phyloP scores from a whole-genome alignment of 179 eudicot species.

The Drosera spatulata region DNA sequence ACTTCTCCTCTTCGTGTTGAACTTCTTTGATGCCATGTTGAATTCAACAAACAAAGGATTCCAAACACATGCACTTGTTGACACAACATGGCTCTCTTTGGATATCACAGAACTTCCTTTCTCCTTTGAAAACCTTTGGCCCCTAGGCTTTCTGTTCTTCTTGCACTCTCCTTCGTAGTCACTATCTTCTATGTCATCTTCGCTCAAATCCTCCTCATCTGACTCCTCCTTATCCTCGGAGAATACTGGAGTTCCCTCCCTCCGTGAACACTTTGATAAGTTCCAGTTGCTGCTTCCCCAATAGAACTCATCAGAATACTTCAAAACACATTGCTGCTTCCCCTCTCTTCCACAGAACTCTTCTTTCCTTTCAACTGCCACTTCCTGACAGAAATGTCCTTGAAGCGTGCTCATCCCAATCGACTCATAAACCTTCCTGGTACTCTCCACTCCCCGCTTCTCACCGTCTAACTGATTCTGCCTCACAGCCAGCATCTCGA shows the following conservation, averaged over 20 bases:
- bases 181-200: too few species aligned
- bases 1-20: too few species aligned
- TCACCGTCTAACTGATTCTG: slow-evolving; percentile 1
- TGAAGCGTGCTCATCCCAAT: slow-evolving; percentile 7
- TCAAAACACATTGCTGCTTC: slow-evolving; percentile 1
- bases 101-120: too few species aligned
- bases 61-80: too few species aligned
- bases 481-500: slow-evolving; percentile 17
- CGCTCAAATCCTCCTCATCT: too few species aligned
- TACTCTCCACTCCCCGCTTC: slow-evolving; percentile 2
- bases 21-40: too few species aligned
- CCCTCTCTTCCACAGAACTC: neutral
- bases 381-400: neutral
- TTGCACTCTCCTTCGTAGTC: too few species aligned
- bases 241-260: neutral
- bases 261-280: slow-evolving; percentile 3
- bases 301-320: slow-evolving; percentile 10
- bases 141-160: too few species aligned
- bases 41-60: too few species aligned
- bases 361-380: neutral
- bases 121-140: too few species aligned
- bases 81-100: too few species aligned
- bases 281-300: slow-evolving; percentile 7
- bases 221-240: neutral
- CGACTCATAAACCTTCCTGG: slow-evolving; percentile 4